Evolutionary conservation across 176 grass and related monocot species (phyloP).

Genomic region (Puya raimondii): DNA sequence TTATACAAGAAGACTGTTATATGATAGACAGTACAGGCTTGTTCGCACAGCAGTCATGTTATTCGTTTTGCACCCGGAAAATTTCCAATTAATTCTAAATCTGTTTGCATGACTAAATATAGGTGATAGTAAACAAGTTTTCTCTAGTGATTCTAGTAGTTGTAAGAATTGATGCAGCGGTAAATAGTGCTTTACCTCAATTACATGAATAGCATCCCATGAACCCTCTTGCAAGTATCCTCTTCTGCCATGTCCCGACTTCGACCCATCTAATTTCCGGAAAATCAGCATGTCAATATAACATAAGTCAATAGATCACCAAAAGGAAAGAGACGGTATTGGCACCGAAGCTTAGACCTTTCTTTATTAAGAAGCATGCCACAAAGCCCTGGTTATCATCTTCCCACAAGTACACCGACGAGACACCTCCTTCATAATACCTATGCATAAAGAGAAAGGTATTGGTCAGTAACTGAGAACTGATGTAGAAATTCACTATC

Average conservation of each 20-base stretch:
- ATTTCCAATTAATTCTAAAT: background rate
- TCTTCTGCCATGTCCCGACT: slow-evolving; percentile 57
- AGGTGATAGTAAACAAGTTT: background rate
- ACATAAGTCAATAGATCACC: background rate
- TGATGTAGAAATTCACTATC: background rate
- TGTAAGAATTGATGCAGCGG: background rate
- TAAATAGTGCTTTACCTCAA: slow-evolving; percentile 45
- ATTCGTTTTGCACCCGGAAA: background rate
- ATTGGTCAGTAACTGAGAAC: background rate
- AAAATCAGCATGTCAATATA: slow-evolving; percentile 1
- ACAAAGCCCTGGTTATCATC: slow-evolving; percentile 74
- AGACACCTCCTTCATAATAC: slow-evolving; percentile 97
- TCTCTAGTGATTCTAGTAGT: background rate
- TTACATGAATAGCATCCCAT: slow-evolving; percentile 97
- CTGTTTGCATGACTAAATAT: background rate
- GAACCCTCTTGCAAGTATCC: slow-evolving; percentile 82
- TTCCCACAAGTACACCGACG: slow-evolving; percentile 95
- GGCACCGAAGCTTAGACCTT: slow-evolving; percentile 29
- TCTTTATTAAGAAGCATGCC: slow-evolving; percentile 97
- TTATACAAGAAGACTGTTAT: background rate
- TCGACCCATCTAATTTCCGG: slow-evolving; percentile 56
- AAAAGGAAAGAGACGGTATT: slow-evolving; percentile 2
- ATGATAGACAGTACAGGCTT: background rate
- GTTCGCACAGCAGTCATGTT: background rate
- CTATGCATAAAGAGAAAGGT: slow-evolving; percentile 29